Conservation (phyloP, 1,284 basidiomycete genomes). For the Phlebopus sp. region DNA sequence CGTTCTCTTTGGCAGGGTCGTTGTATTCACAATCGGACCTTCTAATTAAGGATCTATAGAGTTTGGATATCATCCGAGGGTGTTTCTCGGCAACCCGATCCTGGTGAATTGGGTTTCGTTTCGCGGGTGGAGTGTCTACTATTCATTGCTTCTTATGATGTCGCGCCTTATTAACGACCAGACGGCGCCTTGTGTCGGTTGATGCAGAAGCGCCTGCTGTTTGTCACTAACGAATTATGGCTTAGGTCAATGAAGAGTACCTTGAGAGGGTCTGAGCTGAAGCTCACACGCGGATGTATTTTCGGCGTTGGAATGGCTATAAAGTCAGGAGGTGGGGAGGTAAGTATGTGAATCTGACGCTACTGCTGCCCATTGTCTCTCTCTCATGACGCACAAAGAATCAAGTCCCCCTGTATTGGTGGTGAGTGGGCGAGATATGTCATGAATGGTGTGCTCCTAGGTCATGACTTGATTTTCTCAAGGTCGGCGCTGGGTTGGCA, state of each 20-base stretch:
- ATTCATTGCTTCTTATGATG: too few species aligned
- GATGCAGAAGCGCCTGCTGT: too few species aligned
- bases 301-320: too few species aligned
- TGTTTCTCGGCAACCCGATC: too few species aligned
- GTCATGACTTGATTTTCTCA: neutral
- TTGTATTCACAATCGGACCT: slow-evolving; percentile 27
- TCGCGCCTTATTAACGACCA: too few species aligned
- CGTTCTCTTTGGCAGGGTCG: slow-evolving; percentile 16
- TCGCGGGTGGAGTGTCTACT: too few species aligned
- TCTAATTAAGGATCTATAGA: slow-evolving; percentile 20
- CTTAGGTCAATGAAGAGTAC: neutral
- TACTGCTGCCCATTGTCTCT: neutral
- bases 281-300: too few species aligned
- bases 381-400: neutral
- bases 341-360: neutral
- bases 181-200: too few species aligned
- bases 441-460: neutral
- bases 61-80: slow-evolving; percentile 4
- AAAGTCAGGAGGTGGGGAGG: neutral
- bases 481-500: slow-evolving; percentile 38
- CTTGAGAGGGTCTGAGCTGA: neutral
- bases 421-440: neutral
- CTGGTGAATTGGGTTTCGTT: too few species aligned
- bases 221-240: neutral
- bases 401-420: neutral